These are phyloP conservation scores for Taphrina flavorubra DNA, from an alignment of 1,139 yeast genomes.

Conservation along the genomic window DNA sequence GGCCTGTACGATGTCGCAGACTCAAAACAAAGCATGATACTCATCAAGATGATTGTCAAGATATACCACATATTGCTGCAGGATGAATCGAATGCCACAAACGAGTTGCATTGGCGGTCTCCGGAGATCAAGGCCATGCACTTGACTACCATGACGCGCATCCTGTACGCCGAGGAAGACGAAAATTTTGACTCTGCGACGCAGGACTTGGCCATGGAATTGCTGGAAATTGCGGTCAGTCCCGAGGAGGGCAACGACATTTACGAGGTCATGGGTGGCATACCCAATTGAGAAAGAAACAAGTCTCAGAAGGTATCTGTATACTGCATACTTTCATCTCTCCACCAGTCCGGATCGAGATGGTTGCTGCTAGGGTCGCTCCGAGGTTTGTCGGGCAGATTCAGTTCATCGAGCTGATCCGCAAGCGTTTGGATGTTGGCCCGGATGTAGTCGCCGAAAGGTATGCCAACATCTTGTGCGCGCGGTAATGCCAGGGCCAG, in stretches of 20 bases:
- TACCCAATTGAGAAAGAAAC: not conserved
- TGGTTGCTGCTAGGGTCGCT: no score
- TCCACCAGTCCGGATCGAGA: slow-evolving; percentile 12
- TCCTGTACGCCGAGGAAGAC: slow-evolving; percentile 33
- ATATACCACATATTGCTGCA: slow-evolving; percentile 29
- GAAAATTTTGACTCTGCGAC: slow-evolving; percentile 18
- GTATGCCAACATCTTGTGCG: slow-evolving; percentile 6
- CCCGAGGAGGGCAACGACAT: slow-evolving; percentile 44
- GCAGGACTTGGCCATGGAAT: slow-evolving; percentile 42
- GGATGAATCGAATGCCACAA: slow-evolving; percentile 23
- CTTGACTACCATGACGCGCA: slow-evolving; percentile 37
- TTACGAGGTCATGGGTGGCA: slow-evolving; percentile 36
- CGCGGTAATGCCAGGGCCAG: slow-evolving; percentile 1
- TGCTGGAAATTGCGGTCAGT: slow-evolving; percentile 42
- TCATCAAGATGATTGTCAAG: slow-evolving; percentile 23
- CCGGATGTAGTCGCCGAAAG: slow-evolving; percentile 17
- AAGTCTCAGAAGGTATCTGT: slow-evolving; percentile 16
- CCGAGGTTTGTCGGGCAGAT: not conserved
- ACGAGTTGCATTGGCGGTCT: slow-evolving; percentile 30
- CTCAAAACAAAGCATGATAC: not conserved
- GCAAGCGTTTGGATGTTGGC: slow-evolving; percentile 5
- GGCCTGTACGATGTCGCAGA: slow-evolving; percentile 6
- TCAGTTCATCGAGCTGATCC: not conserved
- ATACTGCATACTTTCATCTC: slow-evolving; percentile 7
- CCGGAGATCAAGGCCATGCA: slow-evolving; percentile 29